Conservation (phyloP, 1,139 yeast genomes). For the Blastobotrys petasosporus region DNA sequence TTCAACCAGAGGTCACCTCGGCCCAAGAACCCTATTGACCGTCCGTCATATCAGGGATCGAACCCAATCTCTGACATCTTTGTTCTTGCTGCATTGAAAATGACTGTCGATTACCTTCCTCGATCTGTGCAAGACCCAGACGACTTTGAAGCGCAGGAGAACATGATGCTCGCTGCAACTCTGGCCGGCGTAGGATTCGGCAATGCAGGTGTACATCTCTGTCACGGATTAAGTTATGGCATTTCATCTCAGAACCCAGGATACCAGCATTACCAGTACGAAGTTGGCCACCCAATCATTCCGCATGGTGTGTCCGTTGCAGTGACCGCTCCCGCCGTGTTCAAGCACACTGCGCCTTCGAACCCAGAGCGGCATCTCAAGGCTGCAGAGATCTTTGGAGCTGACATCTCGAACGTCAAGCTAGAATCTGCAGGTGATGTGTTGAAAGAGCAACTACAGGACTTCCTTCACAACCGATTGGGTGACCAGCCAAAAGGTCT, state of each 20-base stretch:
- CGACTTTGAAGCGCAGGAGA: slow-evolving; percentile 37
- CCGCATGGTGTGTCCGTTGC: slow-evolving; percentile 41
- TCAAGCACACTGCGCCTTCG: slow-evolving; percentile 37
- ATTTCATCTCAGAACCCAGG: slow-evolving; percentile 37
- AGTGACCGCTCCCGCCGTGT: slow-evolving; percentile 39
- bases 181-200: slow-evolving; percentile 41
- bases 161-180: slow-evolving; percentile 38
- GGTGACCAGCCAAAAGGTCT: slow-evolving; percentile 37
- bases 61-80: slow-evolving; percentile 40
- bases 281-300: slow-evolving; percentile 36
- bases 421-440: slow-evolving; percentile 38
- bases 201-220: slow-evolving; percentile 40
- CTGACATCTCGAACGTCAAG: slow-evolving; percentile 34
- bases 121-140: slow-evolving; percentile 36
- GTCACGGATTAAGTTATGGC: slow-evolving; percentile 40
- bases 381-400: slow-evolving; percentile 38
- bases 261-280: slow-evolving; percentile 37
- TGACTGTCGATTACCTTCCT: slow-evolving; percentile 38
- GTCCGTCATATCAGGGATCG: slow-evolving; percentile 41
- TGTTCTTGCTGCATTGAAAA: slow-evolving; percentile 35
- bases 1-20: slow-evolving; percentile 37
- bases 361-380: slow-evolving; percentile 38
- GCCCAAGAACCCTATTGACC: slow-evolving; percentile 35
- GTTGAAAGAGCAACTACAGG: slow-evolving; percentile 33
- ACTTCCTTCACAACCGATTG: slow-evolving; percentile 33